Base-by-base conservation (phyloP, 192 early-diverging fungal genomes). In the Coemansia sp. region DNA sequence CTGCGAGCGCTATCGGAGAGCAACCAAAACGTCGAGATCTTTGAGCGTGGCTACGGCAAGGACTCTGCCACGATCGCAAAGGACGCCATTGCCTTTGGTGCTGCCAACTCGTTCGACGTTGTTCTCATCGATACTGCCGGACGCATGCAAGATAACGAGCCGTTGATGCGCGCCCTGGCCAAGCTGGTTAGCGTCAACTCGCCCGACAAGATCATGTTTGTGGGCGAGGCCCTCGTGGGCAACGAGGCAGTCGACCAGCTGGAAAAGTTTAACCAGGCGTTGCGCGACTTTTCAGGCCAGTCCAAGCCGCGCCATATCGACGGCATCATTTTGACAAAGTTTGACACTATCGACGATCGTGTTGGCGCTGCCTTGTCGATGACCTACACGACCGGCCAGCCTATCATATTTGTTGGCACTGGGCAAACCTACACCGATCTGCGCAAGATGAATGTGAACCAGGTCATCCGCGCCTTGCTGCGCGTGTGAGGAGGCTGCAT, bases 71-170 rank as follows among this genome's bases (percentile, higher is more conserved):
- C 88, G 6, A 98, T 98, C 57, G 96, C 96, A 17, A 95, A 94
- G 74, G 96, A 98, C 60, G 94, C 96, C 3, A 92, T 97, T 64
- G 70, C 79, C 14, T 93, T 89, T 84, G 94, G 93, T 11, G 88
- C 88, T 15, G 51, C 70, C 41, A 85, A 92, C 43, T 79, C 76
- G 1, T 95, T 91, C 74, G 95, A 98, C 77, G 95, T 96, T 6
- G 95, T 97, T 12, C 81, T 98, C 24, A 91, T 98, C 35, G 96
- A 98, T 70, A 98, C 96, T 4, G 96, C 96, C 6, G 96, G 96
- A 2, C 88, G 96, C 39, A 98, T 98, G 96, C 96, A 98, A 74
- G 96, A 98, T 70, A 98, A 98, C 65, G 96, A 97, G 80, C 96
- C 96, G 8, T 73, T 98, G 68, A 98, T 98, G 96, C 88, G 96